Conservation (phyloP, 2,329 filamentous ascomycete genomes). For the Clonostachys solani region DNA sequence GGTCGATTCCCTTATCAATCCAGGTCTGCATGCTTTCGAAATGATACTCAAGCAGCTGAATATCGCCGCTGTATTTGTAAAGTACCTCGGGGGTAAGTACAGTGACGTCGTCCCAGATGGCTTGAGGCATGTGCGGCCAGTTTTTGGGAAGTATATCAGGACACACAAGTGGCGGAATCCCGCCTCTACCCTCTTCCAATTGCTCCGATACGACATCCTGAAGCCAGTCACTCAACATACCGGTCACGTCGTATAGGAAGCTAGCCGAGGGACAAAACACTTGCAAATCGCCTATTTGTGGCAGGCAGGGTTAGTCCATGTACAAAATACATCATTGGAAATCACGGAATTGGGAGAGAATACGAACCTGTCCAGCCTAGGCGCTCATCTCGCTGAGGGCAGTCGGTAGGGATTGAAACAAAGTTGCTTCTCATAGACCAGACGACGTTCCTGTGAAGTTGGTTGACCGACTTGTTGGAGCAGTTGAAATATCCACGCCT, state of each 20-base stretch:
- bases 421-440: constrained; percentile 59
- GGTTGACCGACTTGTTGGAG: constrained; percentile 45
- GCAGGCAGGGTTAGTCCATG: background rate
- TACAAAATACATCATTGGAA: constrained; percentile 43
- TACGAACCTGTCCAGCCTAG: constrained; percentile 39
- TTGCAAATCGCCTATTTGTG: background rate
- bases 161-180: background rate
- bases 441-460: constrained; percentile 30
- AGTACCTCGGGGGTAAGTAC: background rate
- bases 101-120: background rate
- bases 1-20: constrained; percentile 26
- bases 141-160: background rate
- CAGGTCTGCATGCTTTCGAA: constrained; percentile 31
- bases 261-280: background rate
- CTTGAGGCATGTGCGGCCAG: background rate
- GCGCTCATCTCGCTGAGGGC: constrained; percentile 50
- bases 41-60: constrained; percentile 14
- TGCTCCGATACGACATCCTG: background rate
- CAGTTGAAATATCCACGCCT: constrained; percentile 44
- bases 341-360: constrained; percentile 41
- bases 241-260: background rate
- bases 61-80: background rate
- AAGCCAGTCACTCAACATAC: background rate
- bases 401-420: constrained; percentile 51
- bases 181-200: background rate